These are phyloP conservation scores for Colletotrichum lindemuthianum DNA, from an alignment of 2,329 filamentous ascomycete genomes.

Conservation along the genomic window DNA sequence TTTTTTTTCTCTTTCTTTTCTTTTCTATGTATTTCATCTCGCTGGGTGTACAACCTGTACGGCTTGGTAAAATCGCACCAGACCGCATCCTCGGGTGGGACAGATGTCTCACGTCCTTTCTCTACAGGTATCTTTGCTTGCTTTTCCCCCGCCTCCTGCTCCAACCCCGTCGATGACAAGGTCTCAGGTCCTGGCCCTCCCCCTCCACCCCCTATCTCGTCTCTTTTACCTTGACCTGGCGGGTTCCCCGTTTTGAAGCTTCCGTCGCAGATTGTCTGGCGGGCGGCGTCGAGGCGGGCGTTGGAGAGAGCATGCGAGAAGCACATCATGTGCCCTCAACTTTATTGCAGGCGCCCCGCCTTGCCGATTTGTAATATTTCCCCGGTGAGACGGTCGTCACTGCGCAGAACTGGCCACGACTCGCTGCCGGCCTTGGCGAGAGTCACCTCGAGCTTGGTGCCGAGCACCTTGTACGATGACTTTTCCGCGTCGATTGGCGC, in stretches of 20 bases:
- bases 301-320: not conserved
- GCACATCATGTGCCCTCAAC: conserved; percentile 2
- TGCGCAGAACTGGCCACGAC: conserved; percentile 87
- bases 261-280: not conserved
- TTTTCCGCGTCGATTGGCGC: conserved; percentile 79
- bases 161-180: conserved; percentile 5
- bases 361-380: conserved; percentile 92
- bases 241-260: not conserved
- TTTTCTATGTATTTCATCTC: no score
- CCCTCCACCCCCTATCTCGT: not conserved
- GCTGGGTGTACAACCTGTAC: no score
- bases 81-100: conserved; percentile 21
- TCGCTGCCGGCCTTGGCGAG: conserved; percentile 77
- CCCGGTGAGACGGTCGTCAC: conserved; percentile 73
- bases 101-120: conserved; percentile 25
- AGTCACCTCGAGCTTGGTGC: conserved; percentile 87
- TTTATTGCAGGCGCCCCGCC: conserved; percentile 65
- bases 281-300: no score
- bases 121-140: conserved; percentile 30
- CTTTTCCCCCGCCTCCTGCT: conserved; percentile 3
- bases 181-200: conserved; percentile 5
- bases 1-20: no score
- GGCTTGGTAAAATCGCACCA: conserved; percentile 1
- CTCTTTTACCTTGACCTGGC: not conserved
- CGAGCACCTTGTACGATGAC: conserved; percentile 82